Percentiles rank a stretch among this genome's conserved stretches.
Evolutionary conservation across 83 land plant species (phyloP).

Genomic region (Picea mariana): DNA sequence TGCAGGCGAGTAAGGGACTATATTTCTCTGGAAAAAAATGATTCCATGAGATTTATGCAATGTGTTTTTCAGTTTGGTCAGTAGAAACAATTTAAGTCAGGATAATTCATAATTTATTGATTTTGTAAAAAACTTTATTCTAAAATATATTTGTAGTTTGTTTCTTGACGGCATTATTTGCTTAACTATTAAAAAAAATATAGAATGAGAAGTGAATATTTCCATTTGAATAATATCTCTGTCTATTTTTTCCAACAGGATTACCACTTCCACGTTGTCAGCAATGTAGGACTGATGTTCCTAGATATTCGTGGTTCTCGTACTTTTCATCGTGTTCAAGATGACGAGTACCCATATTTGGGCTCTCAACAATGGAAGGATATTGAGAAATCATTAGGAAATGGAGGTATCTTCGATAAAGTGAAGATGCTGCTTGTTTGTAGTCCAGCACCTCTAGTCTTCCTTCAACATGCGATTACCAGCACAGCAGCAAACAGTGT

Average conservation of each 20-base stretch:
- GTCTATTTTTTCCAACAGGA: constrained; percentile 32
- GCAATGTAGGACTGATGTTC: constrained; percentile 52
- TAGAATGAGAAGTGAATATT: constrained; percentile 10
- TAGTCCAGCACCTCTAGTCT: constrained; percentile 56
- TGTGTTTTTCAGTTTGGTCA: not conserved
- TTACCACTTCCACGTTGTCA: constrained; percentile 48
- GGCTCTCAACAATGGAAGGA: constrained; percentile 45
- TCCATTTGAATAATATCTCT: not conserved
- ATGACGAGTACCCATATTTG: constrained; percentile 35
- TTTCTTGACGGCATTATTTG: not conserved
- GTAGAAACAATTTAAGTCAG: not conserved
- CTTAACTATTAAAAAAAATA: not conserved
- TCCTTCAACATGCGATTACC: constrained; percentile 43
- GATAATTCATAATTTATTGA: not conserved
- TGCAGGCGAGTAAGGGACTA: too few relatives aligned
- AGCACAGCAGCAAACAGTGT: constrained; percentile 26
- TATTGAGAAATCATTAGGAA: constrained; percentile 33
- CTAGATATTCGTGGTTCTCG: constrained; percentile 58
- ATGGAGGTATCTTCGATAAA: constrained; percentile 32
- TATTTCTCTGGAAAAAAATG: too few relatives aligned
- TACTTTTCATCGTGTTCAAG: constrained; percentile 45
- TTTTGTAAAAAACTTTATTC: not conserved
- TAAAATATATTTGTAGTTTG: not conserved
- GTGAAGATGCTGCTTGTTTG: constrained; percentile 39
- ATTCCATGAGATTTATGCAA: not conserved